A percentile compares a stretch with the other conserved stretches of the same genome.
These are phyloP conservation scores for Apophysomyces variabilis DNA, from an alignment of 371 early-diverging fungal species.

Conservation along the genomic window DNA sequence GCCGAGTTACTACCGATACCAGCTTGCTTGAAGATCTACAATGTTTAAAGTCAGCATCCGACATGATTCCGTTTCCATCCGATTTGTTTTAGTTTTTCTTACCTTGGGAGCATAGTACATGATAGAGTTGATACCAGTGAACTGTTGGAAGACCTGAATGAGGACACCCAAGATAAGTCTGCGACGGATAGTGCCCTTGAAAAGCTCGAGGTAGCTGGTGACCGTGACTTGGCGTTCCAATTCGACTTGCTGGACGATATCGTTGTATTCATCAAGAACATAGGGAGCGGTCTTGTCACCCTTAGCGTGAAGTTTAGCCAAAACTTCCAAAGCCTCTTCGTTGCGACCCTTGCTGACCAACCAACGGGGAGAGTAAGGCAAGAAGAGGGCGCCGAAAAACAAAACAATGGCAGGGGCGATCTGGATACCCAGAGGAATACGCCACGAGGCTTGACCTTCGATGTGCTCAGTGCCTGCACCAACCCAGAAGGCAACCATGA, in stretches of 20 bases:
- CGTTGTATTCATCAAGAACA: conserved; percentile 77
- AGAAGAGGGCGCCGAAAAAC: conserved; percentile 49
- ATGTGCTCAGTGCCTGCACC: conserved; percentile 40
- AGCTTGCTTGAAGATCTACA: conserved; percentile 73
- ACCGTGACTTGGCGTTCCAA: conserved; percentile 71
- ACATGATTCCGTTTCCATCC: background rate
- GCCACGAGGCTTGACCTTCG: conserved; percentile 41
- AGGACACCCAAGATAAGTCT: conserved; percentile 72
- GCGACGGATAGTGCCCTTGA: conserved; percentile 61
- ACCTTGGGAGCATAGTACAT: conserved; percentile 44
- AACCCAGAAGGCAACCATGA: conserved; percentile 58
- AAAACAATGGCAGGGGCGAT: conserved; percentile 54
- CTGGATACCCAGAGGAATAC: conserved; percentile 59
- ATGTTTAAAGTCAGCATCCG: conserved; percentile 25
- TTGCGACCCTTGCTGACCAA: conserved; percentile 68
- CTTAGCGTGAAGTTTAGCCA: conserved; percentile 75
- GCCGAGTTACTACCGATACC: conserved; percentile 57
- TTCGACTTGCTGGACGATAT: conserved; percentile 71
- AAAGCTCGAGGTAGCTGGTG: conserved; percentile 74
- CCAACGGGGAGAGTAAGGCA: conserved; percentile 75
- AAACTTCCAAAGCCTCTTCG: conserved; percentile 76
- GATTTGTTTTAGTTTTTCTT: no score
- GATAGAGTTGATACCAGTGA: conserved; percentile 60
- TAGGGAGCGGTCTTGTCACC: conserved; percentile 58
- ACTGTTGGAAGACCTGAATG: conserved; percentile 74